Percentiles rank a stretch among this genome's conserved stretches.
Evolutionary conservation across 192 early-diverging fungal species (phyloP).

Genomic region (Coemansia sp.): DNA sequence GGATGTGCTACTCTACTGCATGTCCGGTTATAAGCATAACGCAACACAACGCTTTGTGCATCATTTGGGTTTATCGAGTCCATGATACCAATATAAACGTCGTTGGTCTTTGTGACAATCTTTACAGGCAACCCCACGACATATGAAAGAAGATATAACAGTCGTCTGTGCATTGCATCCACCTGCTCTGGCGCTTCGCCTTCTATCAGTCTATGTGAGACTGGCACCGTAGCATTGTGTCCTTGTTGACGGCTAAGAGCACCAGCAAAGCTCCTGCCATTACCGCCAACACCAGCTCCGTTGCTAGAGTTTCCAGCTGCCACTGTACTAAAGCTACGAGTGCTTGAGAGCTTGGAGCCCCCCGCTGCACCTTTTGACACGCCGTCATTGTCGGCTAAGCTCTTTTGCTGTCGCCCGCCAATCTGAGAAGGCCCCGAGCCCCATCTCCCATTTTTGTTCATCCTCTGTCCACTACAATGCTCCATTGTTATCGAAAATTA

Average conservation of each 20-base stretch:
- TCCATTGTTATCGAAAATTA: constrained; percentile 3
- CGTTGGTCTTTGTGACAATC: constrained; percentile 21
- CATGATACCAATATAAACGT: constrained; percentile 32
- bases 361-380: constrained; percentile 1
- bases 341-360: neutral
- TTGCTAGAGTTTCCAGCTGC: neutral
- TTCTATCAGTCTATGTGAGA: constrained; percentile 26
- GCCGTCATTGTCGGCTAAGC: constrained; percentile 7
- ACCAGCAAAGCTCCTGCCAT: constrained; percentile 3
- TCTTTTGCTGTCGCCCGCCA: constrained; percentile 20
- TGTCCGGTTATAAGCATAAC: constrained; percentile 37
- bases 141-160: constrained; percentile 43
- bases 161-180: constrained; percentile 44
- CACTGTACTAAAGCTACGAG: constrained; percentile 21
- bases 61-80: constrained; percentile 54
- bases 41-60: constrained; percentile 50
- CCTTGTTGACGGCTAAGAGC: constrained; percentile 1
- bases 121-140: constrained; percentile 46
- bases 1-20: constrained; percentile 28
- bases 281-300: constrained; percentile 5
- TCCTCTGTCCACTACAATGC: constrained; percentile 2
- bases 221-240: constrained; percentile 2
- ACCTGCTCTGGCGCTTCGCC: constrained; percentile 48
- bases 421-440: constrained; percentile 42
- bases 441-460: constrained; percentile 31